Base-by-base conservation (phyloP, 2,329 filamentous ascomycete species). In the Paraphaeosphaeria sporulosa region DNA sequence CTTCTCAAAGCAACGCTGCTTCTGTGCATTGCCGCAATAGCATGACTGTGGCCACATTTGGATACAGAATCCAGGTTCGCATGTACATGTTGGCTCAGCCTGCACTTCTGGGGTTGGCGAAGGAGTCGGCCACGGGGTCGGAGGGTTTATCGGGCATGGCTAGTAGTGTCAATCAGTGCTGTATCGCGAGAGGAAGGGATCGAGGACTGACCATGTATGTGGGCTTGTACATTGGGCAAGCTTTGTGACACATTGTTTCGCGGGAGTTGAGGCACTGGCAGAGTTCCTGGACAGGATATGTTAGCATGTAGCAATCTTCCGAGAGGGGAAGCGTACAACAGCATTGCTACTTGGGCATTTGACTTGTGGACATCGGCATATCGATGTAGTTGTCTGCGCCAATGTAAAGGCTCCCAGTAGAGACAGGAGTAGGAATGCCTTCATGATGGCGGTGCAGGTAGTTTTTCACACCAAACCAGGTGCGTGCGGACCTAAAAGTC, bases 181-280 rank as follows among this genome's bases (percentile, higher is more conserved):
- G 51, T 43, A 8, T 59, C 36, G 36, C 34, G 40, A 19, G 15
- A 13, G 13, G 44, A 17, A 50, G 17, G 15, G 23, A 32, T 40
- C 30, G 49, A 49, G 25, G 50, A 65, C 69, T 46, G 58, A 67
- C 63, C 27, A 59, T 15, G 57, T 65, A 63, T 1, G 50, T 56
- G 1, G 68, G 68, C 1, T 53, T 27, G 56, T 75, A 75, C 1
- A 65, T 58, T 13, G 71, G 69, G 50, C 74, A 76, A 25, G 27
- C 51, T 10, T 58, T 49, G 23, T 68, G 61, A 63, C 74, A 76
- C 0, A 61, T 44, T 27, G 55, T 61, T 57, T 76, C 74, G 1
- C 66, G 60, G 38, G 49, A 48, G 55, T 75, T 76, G 50, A 70
- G 53, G 50, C 74, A 76, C 38, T 62, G 47, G 55, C 74, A 76